A percentile compares a stretch with the other conserved stretches of the same genome.
phyloP scores from a whole-genome alignment of 2,329 filamentous ascomycete genomes.

The Drechslera avenae region DNA sequence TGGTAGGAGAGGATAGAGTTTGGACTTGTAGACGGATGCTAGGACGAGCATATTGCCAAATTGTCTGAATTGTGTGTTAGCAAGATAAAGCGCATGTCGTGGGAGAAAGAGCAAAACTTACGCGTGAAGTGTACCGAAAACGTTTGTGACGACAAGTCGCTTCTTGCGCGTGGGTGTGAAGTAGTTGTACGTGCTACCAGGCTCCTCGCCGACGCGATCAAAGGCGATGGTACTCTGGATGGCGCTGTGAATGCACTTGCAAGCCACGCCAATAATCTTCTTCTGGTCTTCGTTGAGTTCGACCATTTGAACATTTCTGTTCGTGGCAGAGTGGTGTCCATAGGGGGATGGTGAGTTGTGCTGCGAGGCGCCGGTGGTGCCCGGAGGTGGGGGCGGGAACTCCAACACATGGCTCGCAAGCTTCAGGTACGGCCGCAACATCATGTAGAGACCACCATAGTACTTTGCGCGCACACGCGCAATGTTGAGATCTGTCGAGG shows the following conservation, averaged over 20 bases:
- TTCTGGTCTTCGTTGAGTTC: conserved; percentile 34
- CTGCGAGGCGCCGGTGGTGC: conserved; percentile 12
- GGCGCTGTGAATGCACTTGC: conserved; percentile 60
- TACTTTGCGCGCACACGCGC: conserved; percentile 91
- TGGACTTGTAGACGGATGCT: conserved; percentile 75
- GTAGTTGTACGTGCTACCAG: conserved; percentile 28
- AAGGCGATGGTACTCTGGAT: conserved; percentile 87
- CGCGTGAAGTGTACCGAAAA: conserved; percentile 86
- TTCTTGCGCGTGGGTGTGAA: conserved; percentile 64
- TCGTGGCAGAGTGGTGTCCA: conserved; percentile 23
- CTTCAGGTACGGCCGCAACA: conserved; percentile 77
- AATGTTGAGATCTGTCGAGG: conserved; percentile 75
- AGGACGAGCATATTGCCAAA: conserved; percentile 96
- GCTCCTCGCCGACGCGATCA: conserved; percentile 59
- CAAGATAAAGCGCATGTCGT: not conserved
- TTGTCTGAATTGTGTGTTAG: conserved; percentile 65
- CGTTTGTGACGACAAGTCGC: conserved; percentile 87
- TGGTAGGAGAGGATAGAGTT: conserved; percentile 41
- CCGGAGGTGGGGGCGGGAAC: conserved; percentile 37
- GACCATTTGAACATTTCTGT: conserved; percentile 34
- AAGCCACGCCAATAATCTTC: conserved; percentile 34
- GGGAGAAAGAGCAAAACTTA: conserved; percentile 25
- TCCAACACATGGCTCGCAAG: conserved; percentile 61
- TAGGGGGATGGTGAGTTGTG: conserved; percentile 59
- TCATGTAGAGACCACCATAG: conserved; percentile 89